These are phyloP conservation scores for Psilocybe cubensis DNA, from an alignment of 768 basidiomycete genomes.

Conservation along the genomic window DNA sequence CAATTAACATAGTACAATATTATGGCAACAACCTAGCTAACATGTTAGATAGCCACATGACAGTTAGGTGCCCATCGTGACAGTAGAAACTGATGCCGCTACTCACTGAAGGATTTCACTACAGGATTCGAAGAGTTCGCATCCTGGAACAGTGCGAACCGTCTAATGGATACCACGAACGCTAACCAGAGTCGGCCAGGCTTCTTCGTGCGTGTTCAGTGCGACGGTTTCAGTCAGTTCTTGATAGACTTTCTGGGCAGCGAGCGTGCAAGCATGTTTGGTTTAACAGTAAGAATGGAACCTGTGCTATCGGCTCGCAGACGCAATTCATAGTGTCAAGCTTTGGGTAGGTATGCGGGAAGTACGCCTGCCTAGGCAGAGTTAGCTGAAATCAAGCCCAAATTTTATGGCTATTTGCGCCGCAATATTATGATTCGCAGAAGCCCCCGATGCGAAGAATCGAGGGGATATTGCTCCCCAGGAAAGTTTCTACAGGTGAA, in stretches of 20 bases:
- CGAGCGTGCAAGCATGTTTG: background rate
- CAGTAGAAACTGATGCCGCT: too few species aligned
- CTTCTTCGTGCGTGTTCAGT: background rate
- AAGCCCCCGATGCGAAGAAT: slow-evolving; percentile 8
- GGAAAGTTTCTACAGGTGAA: too few species aligned
- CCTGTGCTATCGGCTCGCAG: background rate
- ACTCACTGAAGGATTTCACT: too few species aligned
- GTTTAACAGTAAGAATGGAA: background rate
- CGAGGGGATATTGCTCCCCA: slow-evolving; percentile 4
- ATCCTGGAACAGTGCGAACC: too few species aligned
- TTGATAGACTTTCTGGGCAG: background rate
- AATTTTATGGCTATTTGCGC: slow-evolving; percentile 11
- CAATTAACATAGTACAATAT: too few species aligned
- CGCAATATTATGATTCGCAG: slow-evolving; percentile 16
- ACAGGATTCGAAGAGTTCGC: background rate
- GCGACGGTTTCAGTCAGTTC: background rate
- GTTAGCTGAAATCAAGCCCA: background rate
- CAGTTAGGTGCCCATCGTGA: too few species aligned
- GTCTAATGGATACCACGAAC: background rate
- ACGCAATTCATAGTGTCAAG: background rate
- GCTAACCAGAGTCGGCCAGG: background rate
- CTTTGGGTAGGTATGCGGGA: background rate
- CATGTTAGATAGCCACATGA: too few species aligned
- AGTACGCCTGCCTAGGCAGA: background rate
- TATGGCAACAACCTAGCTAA: too few species aligned